Percentiles rank a stretch among this genome's conserved stretches.
Evolutionary conservation across 768 basidiomycete genomes (phyloP).

Genomic region (Naganishia vishniacii): DNA sequence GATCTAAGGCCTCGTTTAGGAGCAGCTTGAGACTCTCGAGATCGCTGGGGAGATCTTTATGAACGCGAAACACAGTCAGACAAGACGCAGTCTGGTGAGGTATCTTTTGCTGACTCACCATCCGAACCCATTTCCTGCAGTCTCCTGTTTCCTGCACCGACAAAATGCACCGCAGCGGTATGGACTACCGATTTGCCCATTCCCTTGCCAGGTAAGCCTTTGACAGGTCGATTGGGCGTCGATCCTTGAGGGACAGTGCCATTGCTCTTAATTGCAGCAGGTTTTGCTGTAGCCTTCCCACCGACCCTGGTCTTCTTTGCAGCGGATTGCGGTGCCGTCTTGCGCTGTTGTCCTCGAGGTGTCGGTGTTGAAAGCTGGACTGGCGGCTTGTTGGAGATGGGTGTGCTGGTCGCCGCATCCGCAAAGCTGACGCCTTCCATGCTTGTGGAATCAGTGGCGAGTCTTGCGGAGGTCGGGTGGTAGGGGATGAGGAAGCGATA

Average conservation of each 20-base stretch:
- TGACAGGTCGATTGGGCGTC: neutral
- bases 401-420: conserved; percentile 1
- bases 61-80: neutral
- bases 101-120: too few species aligned
- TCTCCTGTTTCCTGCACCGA: neutral
- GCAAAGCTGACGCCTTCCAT: conserved; percentile 15
- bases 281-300: neutral
- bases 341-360: neutral
- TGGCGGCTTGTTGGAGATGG: neutral
- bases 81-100: too few species aligned
- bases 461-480: too few species aligned
- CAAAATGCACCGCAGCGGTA: neutral
- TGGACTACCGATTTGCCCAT: neutral
- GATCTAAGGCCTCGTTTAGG: conserved; percentile 10
- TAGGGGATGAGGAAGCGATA: neutral
- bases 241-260: neutral
- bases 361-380: neutral
- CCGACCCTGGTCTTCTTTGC: neutral
- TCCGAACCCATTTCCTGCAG: neutral
- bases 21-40: conserved; percentile 5
- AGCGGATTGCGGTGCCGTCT: neutral
- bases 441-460: neutral
- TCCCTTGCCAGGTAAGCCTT: neutral
- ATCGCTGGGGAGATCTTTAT: neutral
- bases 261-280: neutral